phyloP scores from a whole-genome alignment of 805 yeast genomes.

The Candida saitoana region DNA sequence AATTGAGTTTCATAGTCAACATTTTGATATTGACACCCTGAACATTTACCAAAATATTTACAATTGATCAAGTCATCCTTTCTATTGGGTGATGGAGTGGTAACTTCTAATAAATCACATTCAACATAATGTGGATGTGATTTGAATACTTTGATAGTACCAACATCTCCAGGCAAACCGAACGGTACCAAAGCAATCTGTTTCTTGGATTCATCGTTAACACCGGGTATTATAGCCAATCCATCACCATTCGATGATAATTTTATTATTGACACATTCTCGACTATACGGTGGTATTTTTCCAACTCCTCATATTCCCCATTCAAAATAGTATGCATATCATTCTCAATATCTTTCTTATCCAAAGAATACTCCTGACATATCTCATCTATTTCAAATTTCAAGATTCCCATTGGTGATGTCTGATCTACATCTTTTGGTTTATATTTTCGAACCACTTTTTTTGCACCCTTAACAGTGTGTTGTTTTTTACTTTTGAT shows the following conservation, averaged over 20 bases:
- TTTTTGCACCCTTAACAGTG: slow-evolving; percentile 20
- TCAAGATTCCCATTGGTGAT: slow-evolving; percentile 75
- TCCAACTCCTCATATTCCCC: slow-evolving; percentile 41
- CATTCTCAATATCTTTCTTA: slow-evolving; percentile 53
- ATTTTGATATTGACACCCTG: slow-evolving; percentile 92
- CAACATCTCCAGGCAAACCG: slow-evolving; percentile 82
- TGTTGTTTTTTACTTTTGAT: slow-evolving; percentile 7
- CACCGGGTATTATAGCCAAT: slow-evolving; percentile 62
- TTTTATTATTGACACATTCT: slow-evolving; percentile 52
- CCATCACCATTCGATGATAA: slow-evolving; percentile 87
- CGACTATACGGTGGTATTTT: slow-evolving; percentile 55
- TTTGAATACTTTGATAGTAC: slow-evolving; percentile 65
- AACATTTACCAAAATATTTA: slow-evolving; percentile 84
- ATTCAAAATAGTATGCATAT: slow-evolving; percentile 62
- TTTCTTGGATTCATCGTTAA: slow-evolving; percentile 33
- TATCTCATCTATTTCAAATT: slow-evolving; percentile 65
- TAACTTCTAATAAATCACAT: slow-evolving; percentile 61
- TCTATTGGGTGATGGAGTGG: slow-evolving; percentile 28
- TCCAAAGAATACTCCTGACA: slow-evolving; percentile 40
- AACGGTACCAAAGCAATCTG: slow-evolving; percentile 82
- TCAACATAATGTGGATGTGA: slow-evolving; percentile 74
- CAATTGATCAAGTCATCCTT: slow-evolving; percentile 65
- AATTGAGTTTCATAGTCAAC: slow-evolving; percentile 71
- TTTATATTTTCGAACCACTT: slow-evolving; percentile 48
- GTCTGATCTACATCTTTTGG: slow-evolving; percentile 67